Percentiles rank a stretch among this genome's conserved stretches.
These are phyloP conservation scores for Pochonia chlamydosporia DNA, from an alignment of 2,329 filamentous ascomycete species.

Conservation along the genomic window DNA sequence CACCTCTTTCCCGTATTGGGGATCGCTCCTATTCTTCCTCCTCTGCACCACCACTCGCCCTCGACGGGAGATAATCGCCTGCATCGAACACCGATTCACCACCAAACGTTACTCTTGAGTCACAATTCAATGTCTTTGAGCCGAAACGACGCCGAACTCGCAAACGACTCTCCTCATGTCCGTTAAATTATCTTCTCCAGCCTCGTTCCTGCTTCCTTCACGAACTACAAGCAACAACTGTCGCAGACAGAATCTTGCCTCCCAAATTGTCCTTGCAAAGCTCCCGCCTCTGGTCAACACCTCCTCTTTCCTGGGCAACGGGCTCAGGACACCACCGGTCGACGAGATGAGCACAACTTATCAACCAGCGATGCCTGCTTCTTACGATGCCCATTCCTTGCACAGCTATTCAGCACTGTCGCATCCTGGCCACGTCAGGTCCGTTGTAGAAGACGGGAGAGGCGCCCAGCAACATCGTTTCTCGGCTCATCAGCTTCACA, in stretches of 20 bases:
- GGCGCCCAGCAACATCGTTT: slow-evolving; percentile 26
- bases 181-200: slow-evolving; percentile 17
- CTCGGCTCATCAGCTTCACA: slow-evolving; percentile 19
- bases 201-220: slow-evolving; percentile 14
- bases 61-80: not conserved
- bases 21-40: not conserved
- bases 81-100: slow-evolving; percentile 6
- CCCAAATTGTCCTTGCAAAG: slow-evolving; percentile 16
- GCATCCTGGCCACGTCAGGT: slow-evolving; percentile 26
- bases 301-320: slow-evolving; percentile 21
- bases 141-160: not conserved
- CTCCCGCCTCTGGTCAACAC: slow-evolving; percentile 15
- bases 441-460: slow-evolving; percentile 26
- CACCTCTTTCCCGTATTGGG: not conserved
- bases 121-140: not conserved
- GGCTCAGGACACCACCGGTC: slow-evolving; percentile 44
- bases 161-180: slow-evolving; percentile 19
- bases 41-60: not conserved
- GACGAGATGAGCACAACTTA: slow-evolving; percentile 51
- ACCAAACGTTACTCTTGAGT: slow-evolving; percentile 9
- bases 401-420: slow-evolving; percentile 30
- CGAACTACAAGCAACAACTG: slow-evolving; percentile 15
- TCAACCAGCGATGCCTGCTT: slow-evolving; percentile 39
- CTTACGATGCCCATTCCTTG: slow-evolving; percentile 40
- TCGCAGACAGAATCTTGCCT: slow-evolving; percentile 14